Evolutionary conservation across 2,329 filamentous ascomycete species (phyloP), one percentile per base, ranked within the genome.

Genomic region (Alternaria triticina): DNA sequence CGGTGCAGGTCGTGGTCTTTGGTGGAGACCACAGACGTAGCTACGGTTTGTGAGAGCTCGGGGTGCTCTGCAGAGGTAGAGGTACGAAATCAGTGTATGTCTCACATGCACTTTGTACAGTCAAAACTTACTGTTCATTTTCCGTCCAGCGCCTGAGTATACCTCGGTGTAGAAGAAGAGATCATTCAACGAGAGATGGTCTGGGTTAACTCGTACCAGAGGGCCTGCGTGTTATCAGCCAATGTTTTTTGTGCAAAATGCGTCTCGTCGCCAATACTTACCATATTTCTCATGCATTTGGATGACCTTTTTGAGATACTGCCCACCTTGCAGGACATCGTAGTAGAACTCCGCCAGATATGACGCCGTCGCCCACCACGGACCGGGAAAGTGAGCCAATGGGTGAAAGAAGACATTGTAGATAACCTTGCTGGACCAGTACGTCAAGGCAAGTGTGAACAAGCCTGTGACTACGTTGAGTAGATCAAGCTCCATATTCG

Each of bases 291-390:
- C 43, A 61, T 81, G 79, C 25, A 81, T 69, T 3, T 64, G 57
- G 50, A 80, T 69, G 17, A 81, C 71, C 64, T 76, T 74, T 49
- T 74, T 69, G 56, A 78, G 74, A 15, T 78, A 73, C 1, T 68
- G 70, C n/a, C 79, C 77, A 5, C 67, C 57, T 23, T 55, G 43
- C 15, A 64, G 11, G 6, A 64, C 33, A 43, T 70, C 58, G 27
- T 61, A 66, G 56, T 69, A 70, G 8, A 67, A 61, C 13, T 70
- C 58, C 5, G 27, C 28, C 8, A 57, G 23, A 6, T 64, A 59
- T 4, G 61, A 61, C 28, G 50, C 51, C 20, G 58, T 56, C 11
- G 67, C 66, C 61, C 64, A 63, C 45, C 61, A 54, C 6, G 69
- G 58, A 11, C 65, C 65, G 17, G 62, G 63, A n/a, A 65, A 64